Percentiles rank a stretch among this genome's conserved stretches.
Conservation (phyloP, 2,329 filamentous ascomycete genomes). For the Xylariaceae sp. region DNA sequence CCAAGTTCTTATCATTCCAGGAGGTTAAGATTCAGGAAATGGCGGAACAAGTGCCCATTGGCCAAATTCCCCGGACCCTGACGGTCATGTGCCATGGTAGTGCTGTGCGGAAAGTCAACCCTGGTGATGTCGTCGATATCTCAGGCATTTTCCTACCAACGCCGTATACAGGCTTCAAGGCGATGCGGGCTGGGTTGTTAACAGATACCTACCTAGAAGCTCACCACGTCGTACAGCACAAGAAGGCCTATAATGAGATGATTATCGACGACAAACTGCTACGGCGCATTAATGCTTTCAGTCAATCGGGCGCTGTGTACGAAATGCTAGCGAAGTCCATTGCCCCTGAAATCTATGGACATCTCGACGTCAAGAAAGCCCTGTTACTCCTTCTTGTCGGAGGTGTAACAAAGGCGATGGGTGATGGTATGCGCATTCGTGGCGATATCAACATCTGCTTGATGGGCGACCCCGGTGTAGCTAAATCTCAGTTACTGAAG, state of each 20-base stretch:
- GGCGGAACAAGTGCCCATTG: conserved; percentile 98
- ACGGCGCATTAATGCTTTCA: conserved; percentile 78
- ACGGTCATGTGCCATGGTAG: conserved; percentile 87
- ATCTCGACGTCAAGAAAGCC: conserved; percentile 96
- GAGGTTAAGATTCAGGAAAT: conserved; percentile 98
- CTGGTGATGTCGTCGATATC: conserved; percentile 90
- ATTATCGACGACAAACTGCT: conserved; percentile 75
- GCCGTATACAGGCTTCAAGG: conserved; percentile 98
- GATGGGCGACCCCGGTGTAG: conserved; percentile 99
- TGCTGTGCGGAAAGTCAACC: conserved; percentile 80
- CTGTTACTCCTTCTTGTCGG: conserved; percentile 92
- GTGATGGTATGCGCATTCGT: conserved; percentile 97
- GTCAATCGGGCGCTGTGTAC: conserved; percentile 85
- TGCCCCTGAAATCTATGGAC: conserved; percentile 93
- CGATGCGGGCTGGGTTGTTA: conserved; percentile 90
- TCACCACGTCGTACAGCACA: conserved; percentile 90
- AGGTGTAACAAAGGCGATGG: conserved; percentile 93
- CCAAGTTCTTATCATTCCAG: conserved; percentile 96
- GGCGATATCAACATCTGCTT: conserved; percentile 98
- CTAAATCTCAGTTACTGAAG: conserved; percentile 96
- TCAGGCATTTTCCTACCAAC: conserved; percentile 95
- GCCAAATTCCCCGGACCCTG: conserved; percentile 88
- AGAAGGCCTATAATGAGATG: conserved; percentile 95
- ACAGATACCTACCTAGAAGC: conserved; percentile 97
- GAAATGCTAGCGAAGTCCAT: conserved; percentile 95